Evolutionary conservation across 2,329 filamentous ascomycete species (phyloP), one percentile per base, ranked within the genome.

Genomic region (Orbilia ellipsospora): DNA sequence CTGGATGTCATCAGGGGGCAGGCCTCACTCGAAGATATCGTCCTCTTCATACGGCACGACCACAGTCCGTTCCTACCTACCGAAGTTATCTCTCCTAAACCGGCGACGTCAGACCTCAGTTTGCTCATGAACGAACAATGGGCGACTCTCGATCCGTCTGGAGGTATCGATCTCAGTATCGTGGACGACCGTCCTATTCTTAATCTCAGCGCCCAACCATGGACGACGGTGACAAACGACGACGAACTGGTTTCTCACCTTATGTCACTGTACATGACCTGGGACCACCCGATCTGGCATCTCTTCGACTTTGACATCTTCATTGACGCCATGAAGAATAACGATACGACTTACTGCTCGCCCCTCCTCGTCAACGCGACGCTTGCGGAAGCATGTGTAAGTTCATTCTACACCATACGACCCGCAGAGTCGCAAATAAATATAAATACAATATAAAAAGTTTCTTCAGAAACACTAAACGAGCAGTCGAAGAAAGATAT

Each of bases 331-430:
- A 74, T 68, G 70, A 74, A 74, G 28, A 52, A 56, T 7, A 63
- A 57, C 16, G 70, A 74, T 31, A 63, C 56, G 0, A 74, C 57
- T 4, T 74, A 74, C 23, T 74, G 70, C 23, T 74, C 70, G 18
- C 70, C 70, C 44, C 63, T 74, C 26, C 70, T 74, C 28, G 70
- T 74, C 42, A 74, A 74, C 20, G 63, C 70, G 57, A 64, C 59
- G 28, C 70, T 74, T 55, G 70, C 70, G 31, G 70, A 74, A 74
- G 70, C 70, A 63, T 74, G 70, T 74, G 70, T 74, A 74, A 74
- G 70, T 74, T 60, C 66, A 50, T 16, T 65, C 56, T 56, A 31
- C 56, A 63, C 48, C 55, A 55, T 73, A 68, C 57, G 51, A 52
- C 51, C 36, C 63, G 63, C 57, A 55, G n/a, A 54, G 18, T 50